These are phyloP conservation scores for Cubamyces sp. DNA, from an alignment of 768 basidiomycete species.

Conservation along the genomic window DNA sequence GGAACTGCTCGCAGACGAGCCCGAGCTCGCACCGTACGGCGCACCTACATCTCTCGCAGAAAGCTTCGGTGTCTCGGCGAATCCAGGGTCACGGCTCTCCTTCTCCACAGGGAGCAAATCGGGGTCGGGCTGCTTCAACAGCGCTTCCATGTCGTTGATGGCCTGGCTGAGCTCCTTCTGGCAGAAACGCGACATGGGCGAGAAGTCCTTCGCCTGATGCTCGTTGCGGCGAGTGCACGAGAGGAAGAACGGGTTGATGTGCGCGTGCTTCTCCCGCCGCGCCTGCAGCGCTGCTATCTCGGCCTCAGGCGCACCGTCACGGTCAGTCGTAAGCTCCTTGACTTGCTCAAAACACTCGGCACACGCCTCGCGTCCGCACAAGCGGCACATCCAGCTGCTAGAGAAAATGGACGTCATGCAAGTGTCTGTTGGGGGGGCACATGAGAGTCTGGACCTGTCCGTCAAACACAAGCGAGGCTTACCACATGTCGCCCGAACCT, in stretches of 20 bases:
- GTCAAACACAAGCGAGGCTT: conserved; percentile 31
- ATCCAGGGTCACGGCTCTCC: conserved; percentile 13
- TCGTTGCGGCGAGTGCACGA: conserved; percentile 73
- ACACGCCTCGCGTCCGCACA: conserved; percentile 90
- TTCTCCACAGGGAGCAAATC: conserved; percentile 9
- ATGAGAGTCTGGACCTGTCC: conserved; percentile 10
- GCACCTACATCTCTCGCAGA: conserved; percentile 18
- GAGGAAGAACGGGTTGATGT: conserved; percentile 74
- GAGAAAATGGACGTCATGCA: conserved; percentile 95
- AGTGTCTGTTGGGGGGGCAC: conserved; percentile 59
- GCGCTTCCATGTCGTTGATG: conserved; percentile 68
- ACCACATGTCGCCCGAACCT: conserved; percentile 88
- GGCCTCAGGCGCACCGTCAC: conserved; percentile 48
- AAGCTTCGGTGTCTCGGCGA: conserved; percentile 9
- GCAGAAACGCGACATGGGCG: conserved; percentile 80
- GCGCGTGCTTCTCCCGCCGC: conserved; percentile 61
- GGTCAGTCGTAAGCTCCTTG: conserved; percentile 60
- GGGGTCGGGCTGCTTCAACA: conserved; percentile 42
- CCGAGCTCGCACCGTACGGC: conserved; percentile 3
- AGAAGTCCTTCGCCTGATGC: conserved; percentile 68
- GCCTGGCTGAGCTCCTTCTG: conserved; percentile 63
- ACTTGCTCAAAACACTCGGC: conserved; percentile 80
- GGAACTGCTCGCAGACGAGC: conserved; percentile 2
- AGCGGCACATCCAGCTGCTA: conserved; percentile 87
- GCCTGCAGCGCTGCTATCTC: conserved; percentile 54